Conservation (phyloP, 768 basidiomycete species). For the Boletus edulis region DNA sequence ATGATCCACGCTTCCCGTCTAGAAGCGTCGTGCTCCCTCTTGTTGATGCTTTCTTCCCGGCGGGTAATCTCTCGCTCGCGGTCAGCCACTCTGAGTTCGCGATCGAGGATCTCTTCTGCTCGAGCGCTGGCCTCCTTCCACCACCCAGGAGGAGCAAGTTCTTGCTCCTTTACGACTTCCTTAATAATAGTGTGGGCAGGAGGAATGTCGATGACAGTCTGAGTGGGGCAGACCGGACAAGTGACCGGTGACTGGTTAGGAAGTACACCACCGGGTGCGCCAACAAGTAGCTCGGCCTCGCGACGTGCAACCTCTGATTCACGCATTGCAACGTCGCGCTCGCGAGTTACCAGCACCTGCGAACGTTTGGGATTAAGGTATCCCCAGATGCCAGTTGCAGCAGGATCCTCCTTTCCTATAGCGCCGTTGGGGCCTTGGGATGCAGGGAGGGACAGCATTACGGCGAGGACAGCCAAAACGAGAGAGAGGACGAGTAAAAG, state of each 20-base stretch:
- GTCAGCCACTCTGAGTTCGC: conserved; percentile 82
- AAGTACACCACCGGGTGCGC: conserved; percentile 79
- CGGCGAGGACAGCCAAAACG: conserved; percentile 82
- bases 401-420: conserved; percentile 36
- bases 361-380: conserved; percentile 81
- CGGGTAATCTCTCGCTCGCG: conserved; percentile 84
- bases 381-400: conserved; percentile 57
- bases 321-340: conserved; percentile 74
- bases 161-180: conserved; percentile 82
- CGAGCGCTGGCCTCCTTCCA: conserved; percentile 63
- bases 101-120: conserved; percentile 78
- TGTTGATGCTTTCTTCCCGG: conserved; percentile 82
- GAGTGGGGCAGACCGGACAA: conserved; percentile 58
- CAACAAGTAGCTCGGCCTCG: conserved; percentile 81
- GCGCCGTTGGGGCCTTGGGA: conserved; percentile 35
- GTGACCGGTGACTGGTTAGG: conserved; percentile 47
- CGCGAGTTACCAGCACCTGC: conserved; percentile 75
- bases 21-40: conserved; percentile 82
- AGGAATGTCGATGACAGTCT: conserved; percentile 55
- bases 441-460: conserved; percentile 85
- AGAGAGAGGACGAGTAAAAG: conserved; percentile 84
- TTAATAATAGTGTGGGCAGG: conserved; percentile 82
- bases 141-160: conserved; percentile 79
- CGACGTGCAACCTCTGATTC: conserved; percentile 89
- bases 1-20: conserved; percentile 89